Base-by-base conservation (phyloP, 108 stramenopile species). In the Aureococcus anophagefferens region DNA sequence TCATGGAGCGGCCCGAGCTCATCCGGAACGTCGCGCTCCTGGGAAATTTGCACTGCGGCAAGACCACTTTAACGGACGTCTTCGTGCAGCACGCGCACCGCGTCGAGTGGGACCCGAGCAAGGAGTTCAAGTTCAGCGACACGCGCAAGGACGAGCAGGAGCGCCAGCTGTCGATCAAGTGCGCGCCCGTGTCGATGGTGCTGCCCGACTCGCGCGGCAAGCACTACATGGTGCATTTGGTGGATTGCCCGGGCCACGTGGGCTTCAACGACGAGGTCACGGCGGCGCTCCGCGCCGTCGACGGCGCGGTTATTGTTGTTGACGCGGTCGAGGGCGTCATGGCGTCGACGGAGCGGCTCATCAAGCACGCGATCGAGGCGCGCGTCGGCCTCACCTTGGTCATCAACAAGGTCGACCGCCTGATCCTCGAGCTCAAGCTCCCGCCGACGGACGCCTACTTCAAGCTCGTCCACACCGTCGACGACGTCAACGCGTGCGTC, bases 291-390 rank as follows among this genome's bases (percentile, higher is more conserved):
- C 81, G 91, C 35, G 80, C 83, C 0, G 74, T 83, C 32, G 98
- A 99, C 83, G 94, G 95, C 29, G 94, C 85, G 5, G 82, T 93
- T 17, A 40, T 99, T 3, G 92, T 94, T 30, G 91, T 99, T 28
- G 98, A 99, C 81, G 94, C 88, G 13, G 81, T 97, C 44, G 98
- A 99, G 80, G 98, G 98, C 14, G 87, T 95, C 69, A 90, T 96
- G 91, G 71, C 93, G 81, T 88, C 91, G 64, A 96, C 96, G 31
- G 93, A 93, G 77, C 83, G 95, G 72, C 45, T 90, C 34, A 62
- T 96, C 46, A 75, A 83, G 62, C 94, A 92, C 69, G 86, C 88
- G 16, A 78, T 95, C 31, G 64, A 74, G 0, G 89, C 91, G 70
- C 92, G 94, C 18, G 44, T 97, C 31, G 88, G 93, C 28, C 46